These are phyloP conservation scores for Lepidium didymum DNA, from an alignment of 345 rosid species.

Conservation along the genomic window DNA sequence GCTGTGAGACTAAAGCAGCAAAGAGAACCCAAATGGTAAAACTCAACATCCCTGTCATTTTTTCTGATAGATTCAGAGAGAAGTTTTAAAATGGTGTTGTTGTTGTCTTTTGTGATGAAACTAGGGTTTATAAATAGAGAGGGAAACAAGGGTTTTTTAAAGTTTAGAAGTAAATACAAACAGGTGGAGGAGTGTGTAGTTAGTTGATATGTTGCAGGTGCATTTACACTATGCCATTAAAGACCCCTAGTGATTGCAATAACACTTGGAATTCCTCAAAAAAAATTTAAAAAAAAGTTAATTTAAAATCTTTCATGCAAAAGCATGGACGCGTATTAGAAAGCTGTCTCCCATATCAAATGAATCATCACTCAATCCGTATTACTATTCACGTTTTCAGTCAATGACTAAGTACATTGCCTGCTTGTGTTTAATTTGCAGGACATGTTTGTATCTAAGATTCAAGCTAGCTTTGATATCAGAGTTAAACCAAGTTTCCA, in stretches of 20 bases:
- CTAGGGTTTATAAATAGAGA: constrained; percentile 24
- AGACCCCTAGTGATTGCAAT: constrained; percentile 17
- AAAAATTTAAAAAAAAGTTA: neutral
- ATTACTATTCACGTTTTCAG: constrained; percentile 6
- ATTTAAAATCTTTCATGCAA: constrained; percentile 10
- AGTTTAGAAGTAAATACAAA: constrained; percentile 47
- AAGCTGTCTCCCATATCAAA: constrained; percentile 21
- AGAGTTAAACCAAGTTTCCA: neutral
- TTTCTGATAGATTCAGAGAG: neutral
- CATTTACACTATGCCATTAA: constrained; percentile 45
- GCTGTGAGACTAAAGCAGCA: constrained; percentile 40
- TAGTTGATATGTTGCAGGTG: constrained; percentile 66
- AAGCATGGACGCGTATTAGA: constrained; percentile 19
- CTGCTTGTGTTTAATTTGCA: neutral
- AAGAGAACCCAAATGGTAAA: constrained; percentile 32
- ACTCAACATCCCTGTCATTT: constrained; percentile 28
- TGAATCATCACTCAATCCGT: constrained; percentile 1
- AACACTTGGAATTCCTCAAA: constrained; percentile 11
- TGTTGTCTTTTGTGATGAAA: constrained; percentile 13
- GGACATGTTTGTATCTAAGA: constrained; percentile 4
- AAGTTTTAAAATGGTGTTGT: neutral
- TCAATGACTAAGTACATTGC: neutral
- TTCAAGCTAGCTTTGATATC: neutral
- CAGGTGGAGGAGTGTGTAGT: constrained; percentile 61
- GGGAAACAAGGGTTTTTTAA: constrained; percentile 11